Evolutionary conservation across 2,329 filamentous ascomycete species (phyloP).

Genomic region (Stemphylium beticola): DNA sequence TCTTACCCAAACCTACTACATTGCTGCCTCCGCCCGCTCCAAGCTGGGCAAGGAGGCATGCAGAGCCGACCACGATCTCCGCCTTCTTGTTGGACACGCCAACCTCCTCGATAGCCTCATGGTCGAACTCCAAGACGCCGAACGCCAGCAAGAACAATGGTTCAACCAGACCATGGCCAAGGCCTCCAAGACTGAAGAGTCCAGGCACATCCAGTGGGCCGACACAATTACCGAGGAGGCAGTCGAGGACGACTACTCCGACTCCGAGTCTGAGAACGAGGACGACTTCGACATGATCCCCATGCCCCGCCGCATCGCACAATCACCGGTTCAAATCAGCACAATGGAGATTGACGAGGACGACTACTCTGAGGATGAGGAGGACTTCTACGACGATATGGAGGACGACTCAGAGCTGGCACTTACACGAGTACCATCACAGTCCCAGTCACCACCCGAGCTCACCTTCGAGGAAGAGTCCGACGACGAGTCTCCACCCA

Average conservation of each 20-base stretch:
- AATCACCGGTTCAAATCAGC: slow-evolving; percentile 52
- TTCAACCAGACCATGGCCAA: slow-evolving; percentile 94
- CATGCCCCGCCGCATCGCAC: slow-evolving; percentile 49
- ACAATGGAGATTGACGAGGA: slow-evolving; percentile 52
- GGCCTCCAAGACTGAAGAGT: slow-evolving; percentile 66
- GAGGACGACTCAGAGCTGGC: slow-evolving; percentile 55
- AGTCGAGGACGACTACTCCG: slow-evolving; percentile 61
- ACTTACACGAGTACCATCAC: slow-evolving; percentile 53
- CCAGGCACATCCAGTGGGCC: slow-evolving; percentile 84
- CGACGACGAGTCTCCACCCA: slow-evolving; percentile 57
- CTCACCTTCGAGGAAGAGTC: slow-evolving; percentile 57
- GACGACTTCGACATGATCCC: slow-evolving; percentile 57
- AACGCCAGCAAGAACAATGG: slow-evolving; percentile 95
- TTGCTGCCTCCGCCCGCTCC: slow-evolving; percentile 92
- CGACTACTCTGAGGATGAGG: slow-evolving; percentile 50
- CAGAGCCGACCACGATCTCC: slow-evolving; percentile 90
- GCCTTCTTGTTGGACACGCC: slow-evolving; percentile 94
- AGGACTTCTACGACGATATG: slow-evolving; percentile 56
- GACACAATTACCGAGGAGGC: slow-evolving; percentile 78
- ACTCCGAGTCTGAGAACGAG: slow-evolving; percentile 61
- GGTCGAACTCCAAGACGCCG: slow-evolving; percentile 88
- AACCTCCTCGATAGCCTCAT: slow-evolving; percentile 97
- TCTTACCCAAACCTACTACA: slow-evolving; percentile 97
- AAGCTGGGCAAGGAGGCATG: slow-evolving; percentile 95
- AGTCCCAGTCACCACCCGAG: slow-evolving; percentile 56